A percentile compares a stretch with the other conserved stretches of the same genome.
Conservation (phyloP, 495 filamentous ascomycete species). For the Aspergillus leporis region DNA sequence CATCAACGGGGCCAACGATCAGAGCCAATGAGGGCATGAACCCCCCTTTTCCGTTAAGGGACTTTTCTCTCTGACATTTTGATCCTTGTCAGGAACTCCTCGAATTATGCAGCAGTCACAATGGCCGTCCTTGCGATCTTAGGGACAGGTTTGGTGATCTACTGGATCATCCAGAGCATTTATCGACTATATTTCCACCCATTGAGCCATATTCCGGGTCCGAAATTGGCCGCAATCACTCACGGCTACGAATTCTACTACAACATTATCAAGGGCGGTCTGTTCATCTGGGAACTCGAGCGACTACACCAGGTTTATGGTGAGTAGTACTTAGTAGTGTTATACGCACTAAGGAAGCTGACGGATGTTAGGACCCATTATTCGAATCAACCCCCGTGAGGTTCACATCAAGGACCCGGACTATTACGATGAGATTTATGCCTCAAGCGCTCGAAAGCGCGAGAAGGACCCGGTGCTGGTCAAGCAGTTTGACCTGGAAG, state of each 20-base stretch:
- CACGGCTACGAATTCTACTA: slow-evolving; percentile 53
- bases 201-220: slow-evolving; percentile 47
- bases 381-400: slow-evolving; percentile 53
- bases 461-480: slow-evolving; percentile 26
- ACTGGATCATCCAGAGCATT: slow-evolving; percentile 19
- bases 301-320: slow-evolving; percentile 50
- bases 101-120: neutral
- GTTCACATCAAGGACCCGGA: slow-evolving; percentile 44
- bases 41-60: too few species aligned
- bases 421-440: slow-evolving; percentile 40
- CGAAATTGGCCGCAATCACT: slow-evolving; percentile 47
- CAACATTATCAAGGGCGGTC: slow-evolving; percentile 40
- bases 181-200: slow-evolving; percentile 56
- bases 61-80: too few species aligned
- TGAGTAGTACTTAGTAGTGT: slow-evolving; percentile 17
- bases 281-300: slow-evolving; percentile 44
- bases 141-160: neutral
- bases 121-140: neutral
- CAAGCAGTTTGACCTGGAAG: slow-evolving; percentile 19
- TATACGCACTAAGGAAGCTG: neutral
- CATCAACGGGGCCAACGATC: too few species aligned
- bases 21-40: too few species aligned
- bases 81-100: too few species aligned
- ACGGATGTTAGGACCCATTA: slow-evolving; percentile 45
- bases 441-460: slow-evolving; percentile 21